These are phyloP conservation scores for Phytophthora sp. DNA, from an alignment of 352 stramenopile species.

Conservation along the genomic window DNA sequence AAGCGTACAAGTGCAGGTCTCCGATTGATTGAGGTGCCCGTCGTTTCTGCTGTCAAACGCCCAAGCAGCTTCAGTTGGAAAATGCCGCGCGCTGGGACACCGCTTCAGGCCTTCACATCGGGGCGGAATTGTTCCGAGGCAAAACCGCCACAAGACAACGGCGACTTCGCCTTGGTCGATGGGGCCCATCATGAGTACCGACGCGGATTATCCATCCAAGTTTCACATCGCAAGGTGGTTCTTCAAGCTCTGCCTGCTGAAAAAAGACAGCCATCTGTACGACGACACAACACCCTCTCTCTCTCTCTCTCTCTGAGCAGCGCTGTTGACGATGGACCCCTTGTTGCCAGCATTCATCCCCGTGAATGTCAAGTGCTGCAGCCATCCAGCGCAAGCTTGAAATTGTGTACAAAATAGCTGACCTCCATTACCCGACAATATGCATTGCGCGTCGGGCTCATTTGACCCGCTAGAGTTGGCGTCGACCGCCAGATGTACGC, in stretches of 20 bases:
- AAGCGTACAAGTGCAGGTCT: conserved; percentile 9
- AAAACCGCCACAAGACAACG: neutral
- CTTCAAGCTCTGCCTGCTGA: conserved; percentile 30
- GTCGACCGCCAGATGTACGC: conserved; percentile 16
- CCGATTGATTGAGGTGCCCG: conserved; percentile 28
- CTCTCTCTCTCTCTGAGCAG: neutral
- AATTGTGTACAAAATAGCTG: no score
- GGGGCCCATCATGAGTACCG: no score
- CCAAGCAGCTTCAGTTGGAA: conserved; percentile 29
- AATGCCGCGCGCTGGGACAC: conserved; percentile 8
- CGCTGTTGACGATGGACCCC: conserved; percentile 9
- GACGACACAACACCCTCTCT: conserved; percentile 27
- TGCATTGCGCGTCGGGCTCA: conserved; percentile 22
- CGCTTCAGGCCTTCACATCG: conserved; percentile 6
- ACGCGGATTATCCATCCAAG: conserved; percentile 20
- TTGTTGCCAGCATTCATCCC: conserved; percentile 13
- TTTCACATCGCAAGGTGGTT: conserved; percentile 21
- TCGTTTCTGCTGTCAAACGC: conserved; percentile 21
- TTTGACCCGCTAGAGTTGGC: conserved; percentile 1
- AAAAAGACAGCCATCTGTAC: conserved; percentile 27
- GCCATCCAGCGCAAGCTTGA: neutral
- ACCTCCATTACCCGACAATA: conserved; percentile 14
- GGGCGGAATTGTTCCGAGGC: conserved; percentile 14
- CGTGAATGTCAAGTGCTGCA: conserved; percentile 12
- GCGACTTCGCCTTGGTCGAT: conserved; percentile 9